phyloP scores from a whole-genome alignment of 352 stramenopile genomes.

The Globisporangium iwayamae region DNA sequence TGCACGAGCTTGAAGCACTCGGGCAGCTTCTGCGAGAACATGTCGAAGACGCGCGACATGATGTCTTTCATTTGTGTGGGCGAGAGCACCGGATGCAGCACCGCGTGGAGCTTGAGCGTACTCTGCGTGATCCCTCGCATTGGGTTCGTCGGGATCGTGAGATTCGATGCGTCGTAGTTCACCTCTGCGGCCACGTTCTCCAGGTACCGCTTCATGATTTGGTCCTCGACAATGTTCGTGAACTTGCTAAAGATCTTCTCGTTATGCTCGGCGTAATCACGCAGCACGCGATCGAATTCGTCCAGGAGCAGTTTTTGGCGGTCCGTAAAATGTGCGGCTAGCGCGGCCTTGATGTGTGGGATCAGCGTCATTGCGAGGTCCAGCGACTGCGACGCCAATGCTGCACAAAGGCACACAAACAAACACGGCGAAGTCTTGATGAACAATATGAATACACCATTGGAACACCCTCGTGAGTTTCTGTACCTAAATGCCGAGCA shows the following conservation, averaged over 20 bases:
- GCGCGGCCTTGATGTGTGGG: constrained; percentile 93
- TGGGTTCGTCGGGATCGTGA: constrained; percentile 66
- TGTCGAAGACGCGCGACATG: constrained; percentile 89
- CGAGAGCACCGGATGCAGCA: constrained; percentile 91
- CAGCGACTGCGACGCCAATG: constrained; percentile 94
- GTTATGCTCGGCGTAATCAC: constrained; percentile 95
- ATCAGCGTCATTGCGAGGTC: constrained; percentile 93
- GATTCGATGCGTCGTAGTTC: constrained; percentile 61
- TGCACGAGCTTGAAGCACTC: constrained; percentile 86
- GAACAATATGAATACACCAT: neutral
- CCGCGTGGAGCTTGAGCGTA: constrained; percentile 94
- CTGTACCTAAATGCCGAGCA: constrained; percentile 89
- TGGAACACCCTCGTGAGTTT: neutral
- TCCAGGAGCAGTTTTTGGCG: constrained; percentile 96
- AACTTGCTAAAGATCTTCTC: constrained; percentile 98
- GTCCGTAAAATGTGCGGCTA: constrained; percentile 92
- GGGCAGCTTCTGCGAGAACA: constrained; percentile 86
- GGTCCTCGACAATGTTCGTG: constrained; percentile 95
- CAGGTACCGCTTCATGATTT: constrained; percentile 93
- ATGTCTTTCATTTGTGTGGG: constrained; percentile 94
- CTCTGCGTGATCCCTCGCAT: constrained; percentile 94
- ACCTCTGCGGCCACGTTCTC: constrained; percentile 76
- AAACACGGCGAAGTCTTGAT: neutral
- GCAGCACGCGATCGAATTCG: constrained; percentile 94
- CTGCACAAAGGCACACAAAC: constrained; percentile 24